Evolutionary conservation across 73 alveolate species (phyloP).

Genomic region (Blepharisma japonicum): DNA sequence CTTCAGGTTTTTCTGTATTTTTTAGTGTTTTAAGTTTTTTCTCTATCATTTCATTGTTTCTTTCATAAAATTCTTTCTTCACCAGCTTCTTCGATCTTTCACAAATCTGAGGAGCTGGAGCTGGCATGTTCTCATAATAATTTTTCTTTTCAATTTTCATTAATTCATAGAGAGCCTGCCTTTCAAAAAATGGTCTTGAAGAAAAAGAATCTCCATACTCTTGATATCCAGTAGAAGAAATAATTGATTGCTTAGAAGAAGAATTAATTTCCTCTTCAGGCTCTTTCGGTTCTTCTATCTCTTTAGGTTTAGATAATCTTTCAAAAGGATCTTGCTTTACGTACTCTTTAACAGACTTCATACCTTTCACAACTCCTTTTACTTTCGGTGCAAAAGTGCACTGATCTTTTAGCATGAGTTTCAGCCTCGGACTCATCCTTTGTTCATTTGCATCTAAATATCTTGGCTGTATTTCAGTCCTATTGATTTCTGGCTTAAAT

Average conservation of each 20-base stretch:
- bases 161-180: conserved; percentile 29
- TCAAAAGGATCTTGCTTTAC: conserved; percentile 27
- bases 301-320: conserved; percentile 22
- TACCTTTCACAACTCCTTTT: conserved; percentile 10
- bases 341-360: conserved; percentile 17
- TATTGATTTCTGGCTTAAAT: conserved; percentile 21
- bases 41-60: conserved; percentile 24
- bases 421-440: neutral
- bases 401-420: neutral
- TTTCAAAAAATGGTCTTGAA: conserved; percentile 12
- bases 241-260: neutral
- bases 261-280: neutral
- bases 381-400: conserved; percentile 27
- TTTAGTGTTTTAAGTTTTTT: neutral
- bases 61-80: conserved; percentile 21
- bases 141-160: conserved; percentile 15
- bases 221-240: neutral
- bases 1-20: neutral
- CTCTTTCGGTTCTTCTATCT: conserved; percentile 1
- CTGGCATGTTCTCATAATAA: neutral
- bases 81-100: conserved; percentile 24
- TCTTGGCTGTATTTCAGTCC: neutral
- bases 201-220: conserved; percentile 3
- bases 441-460: neutral
- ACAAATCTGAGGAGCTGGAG: neutral